A percentile compares a stretch with the other conserved stretches of the same genome.
Evolutionary conservation across 192 early-diverging fungal species (phyloP).

Genomic region (Irineochytrium annulatum): DNA sequence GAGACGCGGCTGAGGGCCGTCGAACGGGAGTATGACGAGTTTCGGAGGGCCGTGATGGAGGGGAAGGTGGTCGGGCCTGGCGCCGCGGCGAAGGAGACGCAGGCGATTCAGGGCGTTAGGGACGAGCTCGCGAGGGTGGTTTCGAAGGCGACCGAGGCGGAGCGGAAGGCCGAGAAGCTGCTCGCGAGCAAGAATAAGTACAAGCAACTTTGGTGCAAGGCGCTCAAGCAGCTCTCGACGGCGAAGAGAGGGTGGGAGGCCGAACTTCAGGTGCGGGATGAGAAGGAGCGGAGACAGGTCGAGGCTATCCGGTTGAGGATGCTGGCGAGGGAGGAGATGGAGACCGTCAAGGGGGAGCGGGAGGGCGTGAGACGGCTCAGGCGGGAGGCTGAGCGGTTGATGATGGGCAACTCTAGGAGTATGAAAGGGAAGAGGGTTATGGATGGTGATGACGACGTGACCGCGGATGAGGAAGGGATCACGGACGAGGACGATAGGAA

Average conservation of each 20-base stretch:
- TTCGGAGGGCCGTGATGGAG: slow-evolving; percentile 12
- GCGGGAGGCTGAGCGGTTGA: slow-evolving; percentile 5
- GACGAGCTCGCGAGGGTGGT: slow-evolving; percentile 13
- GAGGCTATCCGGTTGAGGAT: slow-evolving; percentile 14
- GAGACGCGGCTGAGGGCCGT: slow-evolving; percentile 19
- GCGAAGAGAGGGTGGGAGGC: slow-evolving; percentile 14
- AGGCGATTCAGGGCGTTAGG: slow-evolving; percentile 13
- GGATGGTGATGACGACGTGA: too few relatives aligned
- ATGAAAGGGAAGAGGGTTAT: too few relatives aligned
- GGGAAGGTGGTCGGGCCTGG: slow-evolving; percentile 11
- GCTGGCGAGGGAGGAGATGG: slow-evolving; percentile 17
- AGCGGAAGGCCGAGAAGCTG: slow-evolving; percentile 24
- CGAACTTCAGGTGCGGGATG: slow-evolving; percentile 19
- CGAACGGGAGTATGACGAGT: slow-evolving; percentile 18
- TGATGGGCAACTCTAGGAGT: neutral
- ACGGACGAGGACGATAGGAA: neutral
- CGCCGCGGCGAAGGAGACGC: slow-evolving; percentile 1
- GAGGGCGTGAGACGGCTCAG: slow-evolving; percentile 5
- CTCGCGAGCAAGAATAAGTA: slow-evolving; percentile 33
- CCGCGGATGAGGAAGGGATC: neutral
- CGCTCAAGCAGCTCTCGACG: slow-evolving; percentile 28
- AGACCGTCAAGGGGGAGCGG: slow-evolving; percentile 2
- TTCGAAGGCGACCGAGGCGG: slow-evolving; percentile 5
- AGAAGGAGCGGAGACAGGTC: slow-evolving; percentile 5
- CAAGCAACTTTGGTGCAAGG: slow-evolving; percentile 31